Evolutionary conservation across 345 rosid genomes (phyloP), one percentile per base, ranked within the genome.

Genomic region (rapeseed (Brassica napus)): DNA sequence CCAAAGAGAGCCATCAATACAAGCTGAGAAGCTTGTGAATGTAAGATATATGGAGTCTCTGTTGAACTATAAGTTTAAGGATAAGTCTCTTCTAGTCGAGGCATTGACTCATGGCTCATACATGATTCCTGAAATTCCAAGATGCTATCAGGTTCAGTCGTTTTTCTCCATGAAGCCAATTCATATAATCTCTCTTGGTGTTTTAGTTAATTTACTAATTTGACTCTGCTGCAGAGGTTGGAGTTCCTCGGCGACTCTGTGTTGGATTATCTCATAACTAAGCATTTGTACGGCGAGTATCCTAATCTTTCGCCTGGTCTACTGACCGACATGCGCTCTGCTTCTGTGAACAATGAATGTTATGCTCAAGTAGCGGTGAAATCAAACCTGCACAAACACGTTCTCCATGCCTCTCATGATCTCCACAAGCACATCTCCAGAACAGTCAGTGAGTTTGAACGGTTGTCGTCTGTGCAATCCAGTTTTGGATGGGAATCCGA

Each of bases 211-310:
- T 42, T 5, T 31, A 31, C 32, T 58, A 44, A 16, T 4, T 59
- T 76, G 42, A 42, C 44, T 28, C 67, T 39, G 32, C 86, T 61
- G 76, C 92, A 95, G 99, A 84, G 98, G 73, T 81, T 95, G 82
- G 99, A 95, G 80, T 95, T 91, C 83, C 97, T 95, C 1, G 99
- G 99, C 1, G 99, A 95, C 69, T 76, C 98, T 0, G 93, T 93
- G 32, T 76, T 95, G 73, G 99, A 95, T 82, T 91, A 86, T 77
- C 84, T 93, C 2, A 83, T 95, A 69, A 95, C 98, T 0, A 23
- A 86, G 62, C 78, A 93, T 77, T 47, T 93, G 23, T 88, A 84
- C 78, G 76, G 78, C 3, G 75, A 81, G 39, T 84, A 90, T 81
- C 99, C 98, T 1, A 72, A 74, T 44, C 77, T 93, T 77, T 85